Conservation (phyloP, 768 basidiomycete genomes). For the Melanogaster broomeanus region DNA sequence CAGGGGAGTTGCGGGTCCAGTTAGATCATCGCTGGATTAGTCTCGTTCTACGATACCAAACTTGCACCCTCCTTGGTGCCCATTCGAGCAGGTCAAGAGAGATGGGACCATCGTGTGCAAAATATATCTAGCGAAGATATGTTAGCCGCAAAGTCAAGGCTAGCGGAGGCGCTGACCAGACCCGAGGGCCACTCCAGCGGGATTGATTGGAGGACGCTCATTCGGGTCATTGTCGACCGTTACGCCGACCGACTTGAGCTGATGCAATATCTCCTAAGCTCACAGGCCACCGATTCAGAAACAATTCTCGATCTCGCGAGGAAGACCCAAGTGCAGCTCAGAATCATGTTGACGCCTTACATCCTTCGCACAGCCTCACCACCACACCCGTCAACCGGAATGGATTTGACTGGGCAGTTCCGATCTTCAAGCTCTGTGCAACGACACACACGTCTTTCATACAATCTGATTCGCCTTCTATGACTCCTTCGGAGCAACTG, state of each 20-base stretch:
- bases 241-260: slow-evolving; percentile 44
- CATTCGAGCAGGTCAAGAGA: slow-evolving; percentile 10
- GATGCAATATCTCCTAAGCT: slow-evolving; percentile 37
- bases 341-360: slow-evolving; percentile 16
- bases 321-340: slow-evolving; percentile 18
- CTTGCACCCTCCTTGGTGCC: slow-evolving; percentile 12
- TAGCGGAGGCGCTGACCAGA: slow-evolving; percentile 2
- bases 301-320: slow-evolving; percentile 6
- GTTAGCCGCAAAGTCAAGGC: background rate
- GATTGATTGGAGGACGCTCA: slow-evolving; percentile 44
- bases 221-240: slow-evolving; percentile 40
- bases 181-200: slow-evolving; percentile 21
- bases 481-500: slow-evolving; percentile 13
- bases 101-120: slow-evolving; percentile 15
- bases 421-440: slow-evolving; percentile 9
- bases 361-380: slow-evolving; percentile 2
- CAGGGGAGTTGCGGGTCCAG: slow-evolving; percentile 22
- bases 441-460: slow-evolving; percentile 8
- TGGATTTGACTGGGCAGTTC: slow-evolving; percentile 7
- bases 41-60: slow-evolving; percentile 23
- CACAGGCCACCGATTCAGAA: slow-evolving; percentile 9
- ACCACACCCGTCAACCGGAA: background rate
- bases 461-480: background rate
- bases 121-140: slow-evolving; percentile 10
- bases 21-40: slow-evolving; percentile 18